Percentiles rank a stretch among this genome's conserved stretches.
phyloP scores from a whole-genome alignment of 768 basidiomycete genomes.

The Postia placenta region DNA sequence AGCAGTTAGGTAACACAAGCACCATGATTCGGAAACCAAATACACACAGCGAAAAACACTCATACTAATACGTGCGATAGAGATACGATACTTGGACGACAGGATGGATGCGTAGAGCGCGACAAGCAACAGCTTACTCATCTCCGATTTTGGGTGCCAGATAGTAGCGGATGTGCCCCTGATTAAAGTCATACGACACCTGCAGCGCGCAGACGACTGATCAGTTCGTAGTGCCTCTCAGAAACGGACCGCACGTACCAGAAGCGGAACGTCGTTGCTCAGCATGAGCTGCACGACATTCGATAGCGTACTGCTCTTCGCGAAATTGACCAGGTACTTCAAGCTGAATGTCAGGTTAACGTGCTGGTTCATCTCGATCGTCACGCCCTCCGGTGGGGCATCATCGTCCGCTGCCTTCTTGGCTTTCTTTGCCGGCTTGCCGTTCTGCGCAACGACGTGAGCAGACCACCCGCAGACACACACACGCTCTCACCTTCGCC shows the following conservation, averaged over 20 bases:
- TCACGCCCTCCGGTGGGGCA: conserved; percentile 45
- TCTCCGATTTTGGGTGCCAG: conserved; percentile 94
- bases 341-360: conserved; percentile 92
- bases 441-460: conserved; percentile 15
- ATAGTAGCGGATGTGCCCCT: conserved; percentile 90
- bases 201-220: conserved; percentile 20
- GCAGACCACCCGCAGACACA: not conserved
- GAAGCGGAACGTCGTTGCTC: conserved; percentile 87
- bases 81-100: no score
- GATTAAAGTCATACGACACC: conserved; percentile 87
- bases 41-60: no score
- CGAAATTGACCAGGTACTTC: conserved; percentile 96
- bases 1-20: no score
- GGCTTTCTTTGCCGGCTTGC: conserved; percentile 48
- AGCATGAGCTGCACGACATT: conserved; percentile 77
- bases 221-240: conserved; percentile 1
- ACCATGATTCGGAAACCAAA: no score
- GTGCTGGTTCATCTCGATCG: conserved; percentile 83
- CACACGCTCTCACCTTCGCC: conserved; percentile 38
- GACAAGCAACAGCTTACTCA: conserved; percentile 41
- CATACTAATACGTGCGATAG: no score
- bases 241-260: conserved; percentile 52
- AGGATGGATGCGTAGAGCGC: no score
- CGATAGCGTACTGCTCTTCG: conserved; percentile 77
- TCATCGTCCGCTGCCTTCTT: conserved; percentile 46